Percentiles rank a stretch among this genome's conserved stretches.
Conservation (phyloP, 306 rosid species). For the Comarum palustre region DNA sequence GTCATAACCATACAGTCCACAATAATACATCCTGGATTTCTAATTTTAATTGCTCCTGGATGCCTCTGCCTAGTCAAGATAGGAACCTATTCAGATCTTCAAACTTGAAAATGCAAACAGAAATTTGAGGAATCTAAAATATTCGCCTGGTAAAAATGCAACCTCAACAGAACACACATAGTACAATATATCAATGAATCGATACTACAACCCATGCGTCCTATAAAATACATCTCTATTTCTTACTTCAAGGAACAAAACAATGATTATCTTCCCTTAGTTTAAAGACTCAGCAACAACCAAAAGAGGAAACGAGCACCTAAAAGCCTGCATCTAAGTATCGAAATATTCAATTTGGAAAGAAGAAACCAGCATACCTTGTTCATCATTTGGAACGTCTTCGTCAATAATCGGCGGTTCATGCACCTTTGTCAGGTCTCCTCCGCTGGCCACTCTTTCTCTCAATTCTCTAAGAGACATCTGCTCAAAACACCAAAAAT, state of each 20-base stretch:
- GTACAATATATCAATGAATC: neutral
- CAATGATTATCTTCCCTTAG: too few species aligned
- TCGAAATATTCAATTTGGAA: neutral
- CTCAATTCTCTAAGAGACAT: constrained; percentile 72
- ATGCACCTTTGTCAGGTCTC: constrained; percentile 79
- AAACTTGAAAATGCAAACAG: neutral
- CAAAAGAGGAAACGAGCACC: too few species aligned
- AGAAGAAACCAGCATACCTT: constrained; percentile 42
- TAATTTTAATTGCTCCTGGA: neutral
- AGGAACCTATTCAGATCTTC: neutral
- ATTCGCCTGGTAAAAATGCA: neutral
- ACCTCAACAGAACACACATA: neutral
- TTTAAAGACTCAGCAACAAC: too few species aligned
- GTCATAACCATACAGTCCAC: neutral
- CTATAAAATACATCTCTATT: neutral
- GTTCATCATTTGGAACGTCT: constrained; percentile 39
- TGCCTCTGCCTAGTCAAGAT: neutral
- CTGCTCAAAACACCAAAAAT: constrained; percentile 31
- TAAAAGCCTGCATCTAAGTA: neutral
- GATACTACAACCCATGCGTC: neutral
- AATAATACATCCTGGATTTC: neutral
- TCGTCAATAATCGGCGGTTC: constrained; percentile 42
- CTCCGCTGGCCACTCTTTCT: constrained; percentile 90
- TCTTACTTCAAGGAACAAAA: too few species aligned
- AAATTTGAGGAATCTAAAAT: neutral